A percentile compares a stretch with the other conserved stretches of the same genome.
phyloP scores from a whole-genome alignment of 192 early-diverging fungal species.

The Coemansia aciculifera region DNA sequence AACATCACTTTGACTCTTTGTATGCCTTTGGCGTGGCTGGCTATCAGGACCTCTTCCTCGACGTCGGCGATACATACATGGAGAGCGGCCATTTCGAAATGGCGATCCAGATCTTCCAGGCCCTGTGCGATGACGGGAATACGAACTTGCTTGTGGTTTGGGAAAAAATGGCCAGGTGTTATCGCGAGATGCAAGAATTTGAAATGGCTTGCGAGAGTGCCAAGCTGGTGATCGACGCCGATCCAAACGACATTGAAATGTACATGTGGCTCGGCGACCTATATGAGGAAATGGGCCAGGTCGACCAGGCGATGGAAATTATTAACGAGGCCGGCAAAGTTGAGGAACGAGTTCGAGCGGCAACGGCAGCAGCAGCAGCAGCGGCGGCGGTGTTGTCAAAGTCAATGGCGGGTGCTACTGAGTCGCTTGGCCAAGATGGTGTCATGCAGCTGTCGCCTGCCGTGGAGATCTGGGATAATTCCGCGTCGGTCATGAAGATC shows the following conservation, averaged over 20 bases:
- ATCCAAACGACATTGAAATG: slow-evolving; percentile 61
- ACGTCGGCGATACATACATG: slow-evolving; percentile 32
- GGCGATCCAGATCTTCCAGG: slow-evolving; percentile 32
- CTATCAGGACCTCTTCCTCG: slow-evolving; percentile 42
- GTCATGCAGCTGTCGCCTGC: not conserved
- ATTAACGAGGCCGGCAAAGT: slow-evolving; percentile 40
- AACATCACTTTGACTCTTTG: slow-evolving; percentile 46
- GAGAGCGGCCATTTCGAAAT: slow-evolving; percentile 17
- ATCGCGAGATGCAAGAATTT: slow-evolving; percentile 60
- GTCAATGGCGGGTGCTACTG: not conserved
- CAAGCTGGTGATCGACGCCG: slow-evolving; percentile 51
- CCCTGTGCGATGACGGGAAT: slow-evolving; percentile 7
- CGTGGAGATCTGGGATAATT: not conserved
- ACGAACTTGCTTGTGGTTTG: slow-evolving; percentile 50
- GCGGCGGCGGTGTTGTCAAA: not conserved
- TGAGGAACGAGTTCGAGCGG: not conserved
- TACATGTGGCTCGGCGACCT: slow-evolving; percentile 62
- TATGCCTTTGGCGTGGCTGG: slow-evolving; percentile 24
- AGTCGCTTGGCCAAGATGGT: not conserved
- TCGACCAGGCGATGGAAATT: slow-evolving; percentile 37
- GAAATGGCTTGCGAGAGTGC: slow-evolving; percentile 58
- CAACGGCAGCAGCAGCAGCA: slow-evolving; percentile 1
- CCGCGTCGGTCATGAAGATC: slow-evolving; percentile 13
- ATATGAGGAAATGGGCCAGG: slow-evolving; percentile 62
- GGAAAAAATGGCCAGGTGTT: slow-evolving; percentile 62